phyloP scores from a whole-genome alignment of 345 rosid genomes.

The Angophora floribunda region DNA sequence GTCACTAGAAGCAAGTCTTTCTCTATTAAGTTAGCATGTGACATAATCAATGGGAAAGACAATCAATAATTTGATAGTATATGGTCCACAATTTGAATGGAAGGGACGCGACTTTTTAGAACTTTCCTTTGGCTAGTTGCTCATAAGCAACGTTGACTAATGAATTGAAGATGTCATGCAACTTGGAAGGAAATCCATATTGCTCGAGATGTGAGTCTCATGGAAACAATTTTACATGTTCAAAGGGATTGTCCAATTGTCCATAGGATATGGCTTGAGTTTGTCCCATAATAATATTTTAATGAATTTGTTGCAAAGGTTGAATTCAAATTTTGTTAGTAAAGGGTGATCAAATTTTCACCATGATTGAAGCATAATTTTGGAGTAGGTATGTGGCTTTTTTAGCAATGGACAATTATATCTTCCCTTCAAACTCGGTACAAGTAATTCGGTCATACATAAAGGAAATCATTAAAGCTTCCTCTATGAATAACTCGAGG shows the following conservation, averaged over 20 bases:
- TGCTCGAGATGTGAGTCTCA: neutral
- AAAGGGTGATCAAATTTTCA: neutral
- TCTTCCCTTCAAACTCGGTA: neutral
- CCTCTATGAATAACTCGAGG: too few species aligned
- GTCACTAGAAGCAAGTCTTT: neutral
- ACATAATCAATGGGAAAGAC: neutral
- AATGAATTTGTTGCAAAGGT: neutral
- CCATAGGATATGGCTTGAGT: neutral
- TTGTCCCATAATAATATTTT: neutral
- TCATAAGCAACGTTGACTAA: neutral
- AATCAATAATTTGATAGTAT: neutral
- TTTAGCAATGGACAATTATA: neutral
- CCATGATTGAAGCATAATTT: neutral
- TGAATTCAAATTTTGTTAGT: neutral
- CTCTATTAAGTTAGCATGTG: neutral
- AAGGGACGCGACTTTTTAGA: neutral
- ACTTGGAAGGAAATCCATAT: neutral
- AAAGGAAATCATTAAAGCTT: neutral
- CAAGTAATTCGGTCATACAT: neutral
- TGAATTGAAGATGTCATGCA: neutral
- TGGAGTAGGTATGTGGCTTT: neutral
- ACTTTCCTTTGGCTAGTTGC: neutral
- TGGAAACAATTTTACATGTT: neutral
- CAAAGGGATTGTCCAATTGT: neutral
- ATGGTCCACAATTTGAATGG: neutral